phyloP scores from a whole-genome alignment of 2,329 filamentous ascomycete genomes.

The Rutstroemia sp. region DNA sequence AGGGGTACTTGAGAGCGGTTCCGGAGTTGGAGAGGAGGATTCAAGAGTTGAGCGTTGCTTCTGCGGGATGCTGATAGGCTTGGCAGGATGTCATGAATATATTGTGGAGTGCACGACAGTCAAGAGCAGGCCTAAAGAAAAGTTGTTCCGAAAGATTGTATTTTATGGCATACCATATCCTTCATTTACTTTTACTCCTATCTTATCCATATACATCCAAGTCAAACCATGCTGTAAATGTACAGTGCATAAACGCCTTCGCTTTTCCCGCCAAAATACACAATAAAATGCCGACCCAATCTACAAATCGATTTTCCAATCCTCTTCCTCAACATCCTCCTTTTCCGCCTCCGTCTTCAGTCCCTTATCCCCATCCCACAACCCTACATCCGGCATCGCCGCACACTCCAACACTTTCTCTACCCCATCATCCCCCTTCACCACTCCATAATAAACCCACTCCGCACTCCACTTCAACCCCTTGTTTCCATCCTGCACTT shows the following conservation, averaged over 20 bases:
- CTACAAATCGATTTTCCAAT: neutral
- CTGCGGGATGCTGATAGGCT: neutral
- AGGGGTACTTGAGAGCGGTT: conserved; percentile 75
- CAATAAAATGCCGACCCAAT: neutral
- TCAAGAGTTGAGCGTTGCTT: conserved; percentile 57
- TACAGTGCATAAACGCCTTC: neutral
- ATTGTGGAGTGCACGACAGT: neutral
- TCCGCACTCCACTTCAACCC: neutral
- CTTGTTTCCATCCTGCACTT: neutral
- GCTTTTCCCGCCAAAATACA: neutral
- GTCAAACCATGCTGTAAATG: neutral
- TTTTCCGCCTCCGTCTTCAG: neutral
- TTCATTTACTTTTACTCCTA: no score
- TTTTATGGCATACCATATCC: no score
- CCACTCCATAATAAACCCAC: neutral
- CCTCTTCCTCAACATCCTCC: neutral
- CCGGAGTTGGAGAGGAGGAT: conserved; percentile 83
- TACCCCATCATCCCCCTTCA: neutral
- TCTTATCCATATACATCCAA: neutral
- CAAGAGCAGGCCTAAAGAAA: neutral
- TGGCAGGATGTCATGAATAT: neutral
- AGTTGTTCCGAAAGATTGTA: neutral
- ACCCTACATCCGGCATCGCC: neutral
- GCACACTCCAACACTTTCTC: neutral
- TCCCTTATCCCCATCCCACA: neutral